Percentiles rank a stretch among this genome's conserved stretches.
phyloP scores from a whole-genome alignment of 345 rosid species.

The Populus pruinosa region DNA sequence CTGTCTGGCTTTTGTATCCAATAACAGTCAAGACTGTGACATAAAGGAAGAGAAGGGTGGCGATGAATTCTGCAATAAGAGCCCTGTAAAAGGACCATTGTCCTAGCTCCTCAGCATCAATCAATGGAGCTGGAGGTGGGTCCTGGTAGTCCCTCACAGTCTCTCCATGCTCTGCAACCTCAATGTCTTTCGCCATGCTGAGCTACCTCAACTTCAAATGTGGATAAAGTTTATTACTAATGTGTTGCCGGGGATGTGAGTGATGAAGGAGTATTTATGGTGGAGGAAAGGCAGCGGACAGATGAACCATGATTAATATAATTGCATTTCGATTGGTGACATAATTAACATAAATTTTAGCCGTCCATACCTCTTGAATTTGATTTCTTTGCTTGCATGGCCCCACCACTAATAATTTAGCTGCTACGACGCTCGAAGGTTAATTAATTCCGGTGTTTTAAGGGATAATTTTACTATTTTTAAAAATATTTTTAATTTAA shows the following conservation, averaged over 20 bases:
- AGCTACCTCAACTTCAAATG: neutral
- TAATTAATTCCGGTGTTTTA: too few species aligned
- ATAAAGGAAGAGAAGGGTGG: constrained; percentile 77
- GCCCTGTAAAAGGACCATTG: constrained; percentile 82
- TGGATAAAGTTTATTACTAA: neutral
- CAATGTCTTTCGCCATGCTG: constrained; percentile 52
- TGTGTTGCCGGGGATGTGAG: neutral
- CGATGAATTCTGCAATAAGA: constrained; percentile 74
- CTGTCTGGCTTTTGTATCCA: constrained; percentile 66
- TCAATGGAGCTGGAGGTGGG: constrained; percentile 66
- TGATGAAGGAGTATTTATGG: constrained; percentile 22
- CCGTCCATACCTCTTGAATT: constrained; percentile 35
- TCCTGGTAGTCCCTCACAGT: constrained; percentile 64
- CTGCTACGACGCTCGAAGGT: too few species aligned
- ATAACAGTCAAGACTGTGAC: constrained; percentile 71
- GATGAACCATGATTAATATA: constrained; percentile 11
- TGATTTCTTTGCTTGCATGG: constrained; percentile 7
- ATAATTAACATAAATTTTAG: constrained; percentile 14
- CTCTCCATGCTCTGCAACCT: constrained; percentile 27
- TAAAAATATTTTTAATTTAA: too few species aligned
- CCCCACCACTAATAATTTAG: constrained; percentile 14
- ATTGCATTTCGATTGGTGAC: neutral
- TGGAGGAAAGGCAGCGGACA: neutral
- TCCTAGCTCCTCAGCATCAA: constrained; percentile 54
- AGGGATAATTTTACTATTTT: too few species aligned